Percentiles rank a stretch among this genome's conserved stretches.
Conservation (phyloP, 805 yeast species). For the Sugiyamaella lignohabitans region DNA sequence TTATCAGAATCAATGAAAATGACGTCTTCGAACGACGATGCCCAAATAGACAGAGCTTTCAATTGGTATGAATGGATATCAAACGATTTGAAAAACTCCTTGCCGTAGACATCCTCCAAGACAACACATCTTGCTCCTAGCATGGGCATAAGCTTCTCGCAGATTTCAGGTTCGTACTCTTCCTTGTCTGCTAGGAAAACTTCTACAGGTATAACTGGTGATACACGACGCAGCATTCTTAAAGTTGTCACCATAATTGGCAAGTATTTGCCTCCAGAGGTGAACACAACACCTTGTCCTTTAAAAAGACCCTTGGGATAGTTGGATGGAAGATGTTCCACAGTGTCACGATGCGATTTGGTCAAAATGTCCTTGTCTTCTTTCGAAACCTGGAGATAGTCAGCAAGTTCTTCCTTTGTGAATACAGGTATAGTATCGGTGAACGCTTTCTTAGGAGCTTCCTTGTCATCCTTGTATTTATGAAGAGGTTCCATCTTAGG, state of each 20-base stretch:
- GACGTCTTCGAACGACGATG: constrained; percentile 68
- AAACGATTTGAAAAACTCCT: constrained; percentile 40
- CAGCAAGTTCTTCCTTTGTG: constrained; percentile 47
- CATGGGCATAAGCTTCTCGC: constrained; percentile 54
- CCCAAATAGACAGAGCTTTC: constrained; percentile 61
- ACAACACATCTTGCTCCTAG: constrained; percentile 61
- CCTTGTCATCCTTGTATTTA: constrained; percentile 39
- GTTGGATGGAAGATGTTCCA: constrained; percentile 39
- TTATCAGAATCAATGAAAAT: constrained; percentile 71
- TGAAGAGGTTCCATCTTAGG: constrained; percentile 34
- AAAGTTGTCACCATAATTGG: constrained; percentile 63
- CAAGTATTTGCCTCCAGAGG: constrained; percentile 74
- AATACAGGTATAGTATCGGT: constrained; percentile 33
- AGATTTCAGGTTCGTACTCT: constrained; percentile 66
- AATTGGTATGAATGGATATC: constrained; percentile 59
- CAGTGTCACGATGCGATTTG: constrained; percentile 42
- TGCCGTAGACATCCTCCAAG: constrained; percentile 57
- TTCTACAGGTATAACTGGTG: constrained; percentile 70
- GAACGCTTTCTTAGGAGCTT: constrained; percentile 29
- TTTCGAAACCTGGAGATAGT: constrained; percentile 42
- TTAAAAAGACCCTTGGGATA: constrained; percentile 13
- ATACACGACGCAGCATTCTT: constrained; percentile 55
- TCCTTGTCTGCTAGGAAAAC: constrained; percentile 63
- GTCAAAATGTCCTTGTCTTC: constrained; percentile 41
- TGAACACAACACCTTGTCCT: constrained; percentile 54